phyloP scores from a whole-genome alignment of 768 basidiomycete genomes.

The Phaffia tasmanica region DNA sequence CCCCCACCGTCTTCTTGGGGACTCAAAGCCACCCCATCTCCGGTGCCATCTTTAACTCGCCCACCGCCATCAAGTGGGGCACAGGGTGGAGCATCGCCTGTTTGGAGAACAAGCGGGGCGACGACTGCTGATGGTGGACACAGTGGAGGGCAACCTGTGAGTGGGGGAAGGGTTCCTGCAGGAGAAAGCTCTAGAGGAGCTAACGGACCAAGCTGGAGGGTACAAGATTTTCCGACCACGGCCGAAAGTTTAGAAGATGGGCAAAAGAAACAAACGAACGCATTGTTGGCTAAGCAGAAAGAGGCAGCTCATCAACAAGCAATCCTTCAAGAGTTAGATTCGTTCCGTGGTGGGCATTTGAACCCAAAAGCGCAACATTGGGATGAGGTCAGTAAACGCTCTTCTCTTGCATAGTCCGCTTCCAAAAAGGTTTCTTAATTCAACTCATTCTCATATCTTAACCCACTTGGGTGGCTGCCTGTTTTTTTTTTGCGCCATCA shows the following conservation, averaged over 20 bases:
- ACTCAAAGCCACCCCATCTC: too few species aligned
- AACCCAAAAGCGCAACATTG: constrained; percentile 92
- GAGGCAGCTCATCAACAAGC: constrained; percentile 53
- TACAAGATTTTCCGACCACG: neutral
- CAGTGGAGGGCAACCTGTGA: too few species aligned
- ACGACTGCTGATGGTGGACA: too few species aligned
- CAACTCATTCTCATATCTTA: constrained; percentile 8
- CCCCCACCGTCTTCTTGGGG: constrained; percentile 37
- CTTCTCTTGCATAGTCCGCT: neutral
- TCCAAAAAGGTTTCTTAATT: neutral
- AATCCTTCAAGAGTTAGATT: constrained; percentile 71
- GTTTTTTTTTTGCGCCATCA: constrained; percentile 23
- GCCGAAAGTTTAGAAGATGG: neutral
- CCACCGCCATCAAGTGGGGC: too few species aligned
- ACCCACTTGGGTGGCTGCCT: constrained; percentile 6
- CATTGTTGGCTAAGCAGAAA: constrained; percentile 45
- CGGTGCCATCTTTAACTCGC: too few species aligned
- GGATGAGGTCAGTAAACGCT: constrained; percentile 69
- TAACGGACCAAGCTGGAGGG: constrained; percentile 30
- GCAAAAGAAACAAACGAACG: constrained; percentile 9
- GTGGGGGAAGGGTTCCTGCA: too few species aligned
- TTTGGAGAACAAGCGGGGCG: too few species aligned
- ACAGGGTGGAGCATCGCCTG: too few species aligned
- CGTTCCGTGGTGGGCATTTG: constrained; percentile 85
- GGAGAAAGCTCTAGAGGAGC: constrained; percentile 25